Evolutionary conservation across 2,329 filamentous ascomycete genomes (phyloP).

Genomic region (Penicillium sp.): DNA sequence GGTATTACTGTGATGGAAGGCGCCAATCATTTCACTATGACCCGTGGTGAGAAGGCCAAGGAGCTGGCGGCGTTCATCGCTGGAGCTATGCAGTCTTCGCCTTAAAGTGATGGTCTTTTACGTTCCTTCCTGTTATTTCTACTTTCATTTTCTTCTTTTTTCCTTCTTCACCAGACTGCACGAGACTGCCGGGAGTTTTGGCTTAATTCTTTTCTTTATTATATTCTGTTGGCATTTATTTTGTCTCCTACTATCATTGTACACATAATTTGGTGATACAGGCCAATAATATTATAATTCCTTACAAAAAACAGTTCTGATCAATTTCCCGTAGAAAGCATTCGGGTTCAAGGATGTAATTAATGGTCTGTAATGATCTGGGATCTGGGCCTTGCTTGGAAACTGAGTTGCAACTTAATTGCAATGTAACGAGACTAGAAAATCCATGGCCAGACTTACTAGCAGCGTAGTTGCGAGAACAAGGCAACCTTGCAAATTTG

Average conservation of each 20-base stretch:
- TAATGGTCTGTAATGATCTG: too few species aligned
- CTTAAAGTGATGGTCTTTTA: not conserved
- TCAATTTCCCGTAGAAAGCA: too few species aligned
- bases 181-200: not conserved
- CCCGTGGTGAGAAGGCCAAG: slow-evolving; percentile 30
- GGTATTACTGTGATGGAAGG: slow-evolving; percentile 34
- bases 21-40: slow-evolving; percentile 40
- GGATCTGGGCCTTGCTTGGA: not conserved
- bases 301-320: not conserved
- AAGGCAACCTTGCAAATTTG: not conserved
- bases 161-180: too few species aligned
- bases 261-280: slow-evolving; percentile 5
- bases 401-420: not conserved
- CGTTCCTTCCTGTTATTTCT: not conserved
- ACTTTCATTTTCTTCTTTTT: not conserved
- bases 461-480: not conserved
- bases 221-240: not conserved
- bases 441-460: not conserved
- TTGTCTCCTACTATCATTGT: slow-evolving; percentile 4
- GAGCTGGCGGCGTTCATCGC: slow-evolving; percentile 32
- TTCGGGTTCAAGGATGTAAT: too few species aligned
- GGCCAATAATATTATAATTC: not conserved
- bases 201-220: not conserved
- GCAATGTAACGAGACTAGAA: not conserved
- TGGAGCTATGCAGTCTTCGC: slow-evolving; percentile 21